Conservation (phyloP, 257 asterid genomes). For the Nemophila menziesii region DNA sequence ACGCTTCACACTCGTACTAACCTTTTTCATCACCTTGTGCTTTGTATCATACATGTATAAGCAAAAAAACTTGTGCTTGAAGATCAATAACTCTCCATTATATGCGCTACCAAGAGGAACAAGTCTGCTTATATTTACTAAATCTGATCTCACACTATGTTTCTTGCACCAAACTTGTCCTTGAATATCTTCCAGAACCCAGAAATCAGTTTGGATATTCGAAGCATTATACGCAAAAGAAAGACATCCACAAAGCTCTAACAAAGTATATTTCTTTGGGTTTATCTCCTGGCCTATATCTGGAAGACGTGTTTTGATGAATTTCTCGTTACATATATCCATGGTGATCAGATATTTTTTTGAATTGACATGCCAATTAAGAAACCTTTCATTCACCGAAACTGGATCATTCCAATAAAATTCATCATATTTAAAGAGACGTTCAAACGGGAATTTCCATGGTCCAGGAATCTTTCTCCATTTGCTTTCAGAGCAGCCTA, state of each 20-base stretch:
- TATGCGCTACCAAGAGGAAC: conserved; percentile 5
- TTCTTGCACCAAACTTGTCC: conserved; percentile 13
- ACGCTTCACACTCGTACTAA: neutral
- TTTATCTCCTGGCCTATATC: neutral
- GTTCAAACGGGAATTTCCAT: neutral
- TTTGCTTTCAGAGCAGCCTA: neutral
- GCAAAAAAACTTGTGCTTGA: conserved; percentile 1
- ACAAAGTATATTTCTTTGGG: neutral
- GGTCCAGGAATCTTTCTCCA: conserved; percentile 11
- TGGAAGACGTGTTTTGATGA: conserved; percentile 4
- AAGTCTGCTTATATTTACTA: conserved; percentile 8
- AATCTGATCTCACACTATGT: conserved; percentile 3
- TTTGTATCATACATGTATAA: conserved; percentile 5
- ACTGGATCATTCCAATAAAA: conserved; percentile 2
- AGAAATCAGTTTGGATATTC: conserved; percentile 3
- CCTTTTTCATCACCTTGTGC: conserved; percentile 4
- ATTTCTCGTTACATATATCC: conserved; percentile 3
- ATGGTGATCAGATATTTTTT: conserved; percentile 8
- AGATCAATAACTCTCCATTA: conserved; percentile 2
- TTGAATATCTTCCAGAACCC: conserved; percentile 8
- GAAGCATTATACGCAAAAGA: conserved; percentile 1
- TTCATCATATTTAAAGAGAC: neutral
- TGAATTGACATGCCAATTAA: conserved; percentile 9
- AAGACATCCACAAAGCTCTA: conserved; percentile 15
- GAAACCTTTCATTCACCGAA: conserved; percentile 1